A percentile compares a stretch with the other conserved stretches of the same genome.
phyloP scores from a whole-genome alignment of 1,284 basidiomycete species.

The Ceratobasidium sp. region DNA sequence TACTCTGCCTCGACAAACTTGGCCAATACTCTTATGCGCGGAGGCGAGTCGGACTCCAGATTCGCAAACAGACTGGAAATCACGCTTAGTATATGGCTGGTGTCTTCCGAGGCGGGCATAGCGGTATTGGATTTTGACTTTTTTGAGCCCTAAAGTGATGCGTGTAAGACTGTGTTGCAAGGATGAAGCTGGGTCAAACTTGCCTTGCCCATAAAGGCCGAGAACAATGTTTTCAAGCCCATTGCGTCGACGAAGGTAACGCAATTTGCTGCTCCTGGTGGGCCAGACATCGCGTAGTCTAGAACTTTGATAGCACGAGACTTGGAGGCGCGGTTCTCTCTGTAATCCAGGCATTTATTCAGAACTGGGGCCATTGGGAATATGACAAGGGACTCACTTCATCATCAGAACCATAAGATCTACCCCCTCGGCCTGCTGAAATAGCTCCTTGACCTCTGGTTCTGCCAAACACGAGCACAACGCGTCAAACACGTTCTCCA shows the following conservation, averaged over 20 bases:
- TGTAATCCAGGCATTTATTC: conserved; percentile 54
- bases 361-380: background rate
- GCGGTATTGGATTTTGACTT: conserved; percentile 66
- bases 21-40: conserved; percentile 84
- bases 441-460: conserved; percentile 80
- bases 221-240: conserved; percentile 91
- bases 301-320: conserved; percentile 89
- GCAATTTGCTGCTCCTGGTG: conserved; percentile 80
- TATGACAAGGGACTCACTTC: conserved; percentile 70
- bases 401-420: conserved; percentile 98
- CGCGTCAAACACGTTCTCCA: conserved; percentile 95
- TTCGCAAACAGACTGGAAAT: conserved; percentile 91
- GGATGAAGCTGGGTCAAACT: conserved; percentile 40
- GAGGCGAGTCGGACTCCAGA: conserved; percentile 84
- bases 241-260: conserved; percentile 88
- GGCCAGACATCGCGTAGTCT: conserved; percentile 89
- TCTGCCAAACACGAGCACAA: conserved; percentile 86
- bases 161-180: background rate
- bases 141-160: conserved; percentile 59
- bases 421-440: conserved; percentile 91
- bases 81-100: conserved; percentile 88
- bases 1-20: conserved; percentile 95
- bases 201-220: conserved; percentile 94
- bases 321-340: conserved; percentile 82
- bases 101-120: conserved; percentile 80